Conservation (phyloP, 163 green algal species). For the Coccomyxa subellipsoidea region DNA sequence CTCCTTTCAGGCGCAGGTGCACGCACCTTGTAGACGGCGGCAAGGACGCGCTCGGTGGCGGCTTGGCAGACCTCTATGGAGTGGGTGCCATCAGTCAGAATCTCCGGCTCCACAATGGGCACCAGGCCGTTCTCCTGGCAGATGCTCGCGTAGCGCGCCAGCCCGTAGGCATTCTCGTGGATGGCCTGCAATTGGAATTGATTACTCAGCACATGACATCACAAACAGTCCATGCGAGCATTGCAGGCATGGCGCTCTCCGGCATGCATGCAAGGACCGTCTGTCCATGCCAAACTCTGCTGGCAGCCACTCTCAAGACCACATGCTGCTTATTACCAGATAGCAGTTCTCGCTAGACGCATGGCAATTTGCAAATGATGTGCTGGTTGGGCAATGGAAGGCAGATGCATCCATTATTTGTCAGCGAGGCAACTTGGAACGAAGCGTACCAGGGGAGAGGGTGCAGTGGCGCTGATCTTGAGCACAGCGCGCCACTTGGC, state of each 20-base stretch:
- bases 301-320: too few relatives aligned
- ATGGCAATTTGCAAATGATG: too few relatives aligned
- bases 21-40: slow-evolving; percentile 23
- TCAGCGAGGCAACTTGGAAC: neutral
- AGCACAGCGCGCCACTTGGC: slow-evolving; percentile 76
- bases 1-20: neutral
- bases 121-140: slow-evolving; percentile 74
- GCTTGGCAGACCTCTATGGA: slow-evolving; percentile 35
- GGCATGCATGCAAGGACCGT: too few relatives aligned
- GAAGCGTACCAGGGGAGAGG: slow-evolving; percentile 38
- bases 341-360: too few relatives aligned
- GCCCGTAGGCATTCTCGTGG: slow-evolving; percentile 66
- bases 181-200: slow-evolving; percentile 29
- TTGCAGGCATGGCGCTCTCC: too few relatives aligned
- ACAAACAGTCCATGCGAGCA: slow-evolving; percentile 13
- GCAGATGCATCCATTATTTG: neutral
- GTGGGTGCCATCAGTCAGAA: slow-evolving; percentile 82
- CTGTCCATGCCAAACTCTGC: too few relatives aligned
- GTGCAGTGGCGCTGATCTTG: slow-evolving; percentile 57
- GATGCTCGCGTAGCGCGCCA: slow-evolving; percentile 74
- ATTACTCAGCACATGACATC: neutral
- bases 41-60: slow-evolving; percentile 32
- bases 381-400: neutral
- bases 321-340: too few relatives aligned
- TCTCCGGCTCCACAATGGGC: slow-evolving; percentile 86